These are phyloP conservation scores for Claviceps spartinae DNA, from an alignment of 2,329 filamentous ascomycete genomes.

Conservation along the genomic window DNA sequence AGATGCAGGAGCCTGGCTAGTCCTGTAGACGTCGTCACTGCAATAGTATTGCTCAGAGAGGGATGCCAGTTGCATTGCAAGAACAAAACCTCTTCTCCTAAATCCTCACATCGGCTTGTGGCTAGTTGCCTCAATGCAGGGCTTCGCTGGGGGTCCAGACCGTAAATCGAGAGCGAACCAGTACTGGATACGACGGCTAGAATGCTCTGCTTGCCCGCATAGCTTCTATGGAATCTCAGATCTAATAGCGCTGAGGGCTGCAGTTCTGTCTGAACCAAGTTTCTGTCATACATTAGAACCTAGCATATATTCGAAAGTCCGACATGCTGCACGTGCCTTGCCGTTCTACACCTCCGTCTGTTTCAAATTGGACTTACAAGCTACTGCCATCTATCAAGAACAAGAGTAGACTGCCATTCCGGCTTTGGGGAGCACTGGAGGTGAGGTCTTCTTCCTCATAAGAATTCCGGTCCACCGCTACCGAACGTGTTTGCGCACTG, in stretches of 20 bases:
- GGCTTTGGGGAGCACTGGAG: conserved; percentile 37
- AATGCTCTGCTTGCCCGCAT: conserved; percentile 28
- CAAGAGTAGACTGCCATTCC: conserved; percentile 61
- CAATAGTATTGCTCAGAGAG: conserved; percentile 37
- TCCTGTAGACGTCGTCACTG: conserved; percentile 58
- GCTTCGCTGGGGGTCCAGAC: conserved; percentile 27
- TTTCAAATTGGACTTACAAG: conserved; percentile 36
- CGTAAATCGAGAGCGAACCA: conserved; percentile 53
- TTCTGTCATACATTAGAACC: conserved; percentile 3
- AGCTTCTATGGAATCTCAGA: conserved; percentile 57
- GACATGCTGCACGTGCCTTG: not conserved
- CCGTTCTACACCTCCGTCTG: not conserved
- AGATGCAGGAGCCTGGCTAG: conserved; percentile 43
- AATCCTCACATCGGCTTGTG: conserved; percentile 31
- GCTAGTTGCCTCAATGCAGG: conserved; percentile 25
- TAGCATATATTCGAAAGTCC: not conserved
- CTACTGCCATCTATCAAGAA: conserved; percentile 39
- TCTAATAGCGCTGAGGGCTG: conserved; percentile 70
- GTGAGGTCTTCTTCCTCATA: conserved; percentile 4
- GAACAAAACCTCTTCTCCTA: conserved; percentile 48
- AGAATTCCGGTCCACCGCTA: conserved; percentile 9
- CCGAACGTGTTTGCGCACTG: conserved; percentile 11
- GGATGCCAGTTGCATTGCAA: conserved; percentile 67
- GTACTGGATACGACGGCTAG: conserved; percentile 70
- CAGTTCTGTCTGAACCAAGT: conserved; percentile 38